A percentile compares a stretch with the other conserved stretches of the same genome.
These are phyloP conservation scores for Lasiosphaeria miniovina DNA, from an alignment of 495 filamentous ascomycete genomes.

Conservation along the genomic window DNA sequence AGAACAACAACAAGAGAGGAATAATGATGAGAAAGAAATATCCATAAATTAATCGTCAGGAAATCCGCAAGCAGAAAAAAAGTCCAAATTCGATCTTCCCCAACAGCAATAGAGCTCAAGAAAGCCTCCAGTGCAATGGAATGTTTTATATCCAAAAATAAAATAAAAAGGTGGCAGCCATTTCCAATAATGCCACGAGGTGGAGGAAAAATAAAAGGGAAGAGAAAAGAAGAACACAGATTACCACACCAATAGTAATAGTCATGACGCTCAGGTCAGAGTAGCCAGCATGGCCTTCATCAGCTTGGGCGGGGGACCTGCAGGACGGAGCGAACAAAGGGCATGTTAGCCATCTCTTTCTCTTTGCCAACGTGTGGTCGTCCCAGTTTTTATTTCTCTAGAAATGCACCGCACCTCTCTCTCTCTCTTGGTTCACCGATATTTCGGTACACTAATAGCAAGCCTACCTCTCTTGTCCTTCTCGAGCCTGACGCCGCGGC, in stretches of 20 bases:
- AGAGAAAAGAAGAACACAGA: no score
- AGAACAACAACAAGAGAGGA: background rate
- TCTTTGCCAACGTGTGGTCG: background rate
- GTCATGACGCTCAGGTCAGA: constrained; percentile 52
- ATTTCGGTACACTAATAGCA: constrained; percentile 60
- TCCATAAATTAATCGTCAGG: no score
- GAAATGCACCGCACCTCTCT: constrained; percentile 27
- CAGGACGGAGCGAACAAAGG: background rate
- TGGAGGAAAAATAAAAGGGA: no score
- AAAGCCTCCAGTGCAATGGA: background rate
- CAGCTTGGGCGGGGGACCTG: constrained; percentile 56
- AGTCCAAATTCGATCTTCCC: background rate
- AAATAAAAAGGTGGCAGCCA: background rate
- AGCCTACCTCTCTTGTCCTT: constrained; percentile 87
- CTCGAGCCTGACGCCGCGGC: constrained; percentile 63
- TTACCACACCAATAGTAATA: no score
- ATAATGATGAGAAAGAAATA: no score
- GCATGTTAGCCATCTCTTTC: constrained; percentile 19
- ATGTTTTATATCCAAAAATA: background rate
- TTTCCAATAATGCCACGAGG: no score
- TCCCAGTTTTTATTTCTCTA: background rate
- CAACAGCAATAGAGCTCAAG: background rate
- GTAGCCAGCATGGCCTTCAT: constrained; percentile 76
- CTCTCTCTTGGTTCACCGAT: constrained; percentile 32
- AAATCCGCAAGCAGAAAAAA: background rate